phyloP scores from a whole-genome alignment of 2,329 filamentous ascomycete genomes.

The Aspergillus piperis region DNA sequence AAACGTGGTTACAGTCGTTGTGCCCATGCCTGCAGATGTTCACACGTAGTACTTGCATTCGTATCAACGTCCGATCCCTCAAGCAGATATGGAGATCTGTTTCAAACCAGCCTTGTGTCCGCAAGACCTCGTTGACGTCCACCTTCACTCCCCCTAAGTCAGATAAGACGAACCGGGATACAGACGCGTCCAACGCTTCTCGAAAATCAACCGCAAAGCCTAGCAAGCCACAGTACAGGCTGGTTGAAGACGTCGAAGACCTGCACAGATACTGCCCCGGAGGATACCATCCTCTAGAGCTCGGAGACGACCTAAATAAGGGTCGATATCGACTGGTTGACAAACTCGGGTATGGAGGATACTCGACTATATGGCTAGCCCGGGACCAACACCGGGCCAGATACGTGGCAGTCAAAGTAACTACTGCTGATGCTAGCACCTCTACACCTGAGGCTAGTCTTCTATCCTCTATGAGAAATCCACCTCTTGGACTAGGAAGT shows the following conservation, averaged over 20 bases:
- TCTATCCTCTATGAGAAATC: conserved; percentile 13
- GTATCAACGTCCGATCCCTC: not conserved
- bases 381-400: conserved; percentile 22
- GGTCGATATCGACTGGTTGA: conserved; percentile 18
- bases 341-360: conserved; percentile 21
- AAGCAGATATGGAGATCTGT: not conserved
- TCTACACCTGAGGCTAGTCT: conserved; percentile 14
- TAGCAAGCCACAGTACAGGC: conserved; percentile 16
- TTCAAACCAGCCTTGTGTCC: not conserved
- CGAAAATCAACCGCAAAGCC: conserved; percentile 11
- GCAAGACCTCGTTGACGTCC: conserved; percentile 12
- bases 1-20: too few species aligned
- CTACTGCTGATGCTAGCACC: conserved; percentile 26
- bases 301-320: conserved; percentile 13
- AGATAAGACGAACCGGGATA: too few species aligned
- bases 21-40: conserved; percentile 8
- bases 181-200: too few species aligned
- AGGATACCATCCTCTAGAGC: conserved; percentile 3
- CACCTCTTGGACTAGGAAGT: conserved; percentile 9
- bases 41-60: conserved; percentile 3
- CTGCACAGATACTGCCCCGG: conserved; percentile 15
- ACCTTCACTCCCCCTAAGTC: not conserved
- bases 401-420: conserved; percentile 41
- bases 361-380: conserved; percentile 39
- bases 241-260: conserved; percentile 25